These are phyloP conservation scores for Saccharomycopsis guyanensis DNA, from an alignment of 805 yeast genomes.

Conservation along the genomic window DNA sequence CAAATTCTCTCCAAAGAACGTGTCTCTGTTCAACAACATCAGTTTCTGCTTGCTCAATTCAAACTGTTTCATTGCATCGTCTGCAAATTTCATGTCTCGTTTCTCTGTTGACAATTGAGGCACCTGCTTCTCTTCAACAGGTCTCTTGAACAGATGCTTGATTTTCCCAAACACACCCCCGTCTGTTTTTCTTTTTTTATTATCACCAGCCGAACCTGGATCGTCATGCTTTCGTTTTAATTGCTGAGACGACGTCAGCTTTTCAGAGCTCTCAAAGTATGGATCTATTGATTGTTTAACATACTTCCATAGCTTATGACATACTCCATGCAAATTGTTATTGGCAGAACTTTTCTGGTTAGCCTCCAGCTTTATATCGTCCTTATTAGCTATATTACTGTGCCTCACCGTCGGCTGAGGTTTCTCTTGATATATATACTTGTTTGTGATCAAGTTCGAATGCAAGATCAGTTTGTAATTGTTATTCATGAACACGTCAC, in stretches of 20 bases:
- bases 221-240: background rate
- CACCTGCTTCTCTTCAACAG: too few relatives aligned
- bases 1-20: background rate
- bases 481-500: too few relatives aligned
- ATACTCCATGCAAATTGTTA: background rate
- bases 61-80: constrained; percentile 1
- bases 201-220: background rate
- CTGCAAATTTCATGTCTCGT: constrained; percentile 1
- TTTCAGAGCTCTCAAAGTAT: constrained; percentile 3
- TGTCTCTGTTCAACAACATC: constrained; percentile 6
- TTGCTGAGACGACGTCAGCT: background rate
- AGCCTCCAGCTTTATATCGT: background rate
- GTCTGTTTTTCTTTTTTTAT: too few relatives aligned
- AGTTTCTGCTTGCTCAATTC: constrained; percentile 6
- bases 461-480: too few relatives aligned
- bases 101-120: background rate
- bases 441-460: too few relatives aligned
- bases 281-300: constrained; percentile 4
- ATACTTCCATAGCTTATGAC: constrained; percentile 3
- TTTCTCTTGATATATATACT: too few relatives aligned
- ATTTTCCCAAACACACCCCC: too few relatives aligned
- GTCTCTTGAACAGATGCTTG: too few relatives aligned
- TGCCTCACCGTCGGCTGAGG: too few relatives aligned
- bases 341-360: background rate
- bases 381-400: too few relatives aligned